Evolutionary conservation across 306 rosid genomes (phyloP), one percentile per base, ranked within the genome.

Genomic region (Prunus mume): DNA sequence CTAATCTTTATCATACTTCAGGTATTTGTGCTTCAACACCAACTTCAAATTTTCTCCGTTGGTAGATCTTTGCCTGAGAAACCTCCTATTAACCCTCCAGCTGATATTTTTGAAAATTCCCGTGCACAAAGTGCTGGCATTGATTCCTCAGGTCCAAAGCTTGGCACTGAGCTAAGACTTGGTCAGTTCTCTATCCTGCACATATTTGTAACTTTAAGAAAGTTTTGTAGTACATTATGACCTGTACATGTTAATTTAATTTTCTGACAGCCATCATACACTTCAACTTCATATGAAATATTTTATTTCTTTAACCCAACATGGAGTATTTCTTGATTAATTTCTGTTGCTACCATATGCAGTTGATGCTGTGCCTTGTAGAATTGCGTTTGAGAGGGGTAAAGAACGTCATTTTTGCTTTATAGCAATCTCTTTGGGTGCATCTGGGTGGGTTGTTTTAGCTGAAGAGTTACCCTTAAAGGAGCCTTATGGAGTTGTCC

Each of bases 321-420:
- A 19, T 72, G 12, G 2, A 43, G 30, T 71, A 52, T 38, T 71
- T 70, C 12, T 62, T 73, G 49, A 38, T 65, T 64, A 78, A 86
- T 74, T 77, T 15, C 34, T 81, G 62, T 28, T 58, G 63, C 82
- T 89, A 70, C 57, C 70, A 27, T 79, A 71, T 80, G 87, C 87
- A 95, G 98, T 72, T 78, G 87, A 88, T 76, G 92, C 97, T 0
- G 82, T 95, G 79, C 91, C 96, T 79, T 95, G 98, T 82, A 88
- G 96, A 86, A 90, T 95, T 80, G 91, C 97, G 14, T 95, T 95
- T 54, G 97, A 90, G 90, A 88, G 91, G 81, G 97, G 98, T 60
- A 95, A 85, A 81, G 97, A 92, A 57, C 89, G 89, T 20, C 91
- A 88, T 67, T 83, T 95, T 78, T 83, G 34, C 85, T 88, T 95